Percentiles rank a stretch among this genome's conserved stretches.
Evolutionary conservation across 2,329 filamentous ascomycete species (phyloP).

Genomic region (Diplodia scrobiculata): DNA sequence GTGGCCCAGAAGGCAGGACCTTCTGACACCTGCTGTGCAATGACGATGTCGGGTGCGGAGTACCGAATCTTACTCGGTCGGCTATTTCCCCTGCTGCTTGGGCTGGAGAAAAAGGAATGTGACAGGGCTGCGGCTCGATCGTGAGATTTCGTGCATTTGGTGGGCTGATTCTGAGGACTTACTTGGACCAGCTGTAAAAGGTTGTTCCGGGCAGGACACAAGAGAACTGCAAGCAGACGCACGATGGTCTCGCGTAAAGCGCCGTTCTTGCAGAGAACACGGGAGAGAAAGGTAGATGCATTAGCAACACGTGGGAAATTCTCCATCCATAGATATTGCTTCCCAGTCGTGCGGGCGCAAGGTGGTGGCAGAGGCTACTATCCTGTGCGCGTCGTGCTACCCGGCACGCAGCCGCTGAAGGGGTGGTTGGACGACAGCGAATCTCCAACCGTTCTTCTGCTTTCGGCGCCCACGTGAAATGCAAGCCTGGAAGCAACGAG

Average conservation of each 20-base stretch:
- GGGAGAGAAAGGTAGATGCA: neutral
- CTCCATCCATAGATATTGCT: neutral
- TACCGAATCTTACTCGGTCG: constrained; percentile 6
- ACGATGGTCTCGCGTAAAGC: constrained; percentile 19
- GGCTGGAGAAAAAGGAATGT: neutral
- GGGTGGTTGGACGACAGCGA: constrained; percentile 3
- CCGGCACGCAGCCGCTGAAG: neutral
- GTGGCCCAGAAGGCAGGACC: neutral
- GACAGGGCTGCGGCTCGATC: constrained; percentile 2
- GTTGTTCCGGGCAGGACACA: constrained; percentile 2
- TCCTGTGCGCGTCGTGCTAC: constrained; percentile 1
- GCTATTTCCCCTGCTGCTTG: neutral
- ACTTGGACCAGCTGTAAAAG: neutral
- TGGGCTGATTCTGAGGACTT: constrained; percentile 12
- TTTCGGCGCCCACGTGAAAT: constrained; percentile 20
- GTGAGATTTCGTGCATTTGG: constrained; percentile 6
- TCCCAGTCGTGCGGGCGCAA: constrained; percentile 4
- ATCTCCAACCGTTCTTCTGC: constrained; percentile 13
- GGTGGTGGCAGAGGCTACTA: neutral
- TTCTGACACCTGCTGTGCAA: neutral
- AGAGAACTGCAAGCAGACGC: constrained; percentile 9
- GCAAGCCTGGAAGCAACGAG: constrained; percentile 1
- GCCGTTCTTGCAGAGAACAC: constrained; percentile 1
- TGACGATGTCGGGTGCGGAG: constrained; percentile 6
- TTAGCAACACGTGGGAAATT: constrained; percentile 3